These are phyloP conservation scores for Hypoxylon sp. DNA, from an alignment of 2,329 filamentous ascomycete genomes.

Conservation along the genomic window DNA sequence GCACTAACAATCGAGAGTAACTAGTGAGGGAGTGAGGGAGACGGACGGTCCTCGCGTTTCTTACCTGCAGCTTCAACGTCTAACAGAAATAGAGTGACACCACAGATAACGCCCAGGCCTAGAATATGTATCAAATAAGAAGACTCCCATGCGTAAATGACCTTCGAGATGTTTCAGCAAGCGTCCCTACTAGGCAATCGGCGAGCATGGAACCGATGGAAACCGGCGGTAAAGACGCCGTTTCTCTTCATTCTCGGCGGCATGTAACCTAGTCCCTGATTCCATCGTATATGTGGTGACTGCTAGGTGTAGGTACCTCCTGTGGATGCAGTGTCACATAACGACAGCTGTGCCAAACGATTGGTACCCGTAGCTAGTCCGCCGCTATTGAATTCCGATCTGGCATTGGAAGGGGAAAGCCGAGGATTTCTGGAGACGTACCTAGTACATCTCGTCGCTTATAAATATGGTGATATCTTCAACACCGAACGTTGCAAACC, in stretches of 20 bases:
- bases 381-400: background rate
- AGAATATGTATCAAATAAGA: background rate
- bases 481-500: conserved; percentile 9
- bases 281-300: background rate
- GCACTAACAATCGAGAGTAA: conserved; percentile 4
- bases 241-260: conserved; percentile 17
- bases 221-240: conserved; percentile 9
- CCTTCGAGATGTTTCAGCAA: conserved; percentile 20
- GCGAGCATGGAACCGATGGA: conserved; percentile 11
- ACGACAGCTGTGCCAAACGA: conserved; percentile 15
- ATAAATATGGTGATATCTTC: background rate
- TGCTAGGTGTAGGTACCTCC: background rate
- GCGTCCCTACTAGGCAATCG: conserved; percentile 13
- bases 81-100: no score
- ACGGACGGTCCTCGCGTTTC: background rate
- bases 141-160: background rate
- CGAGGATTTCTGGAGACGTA: background rate
- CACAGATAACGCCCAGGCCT: background rate
- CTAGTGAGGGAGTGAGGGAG: background rate
- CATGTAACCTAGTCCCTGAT: conserved; percentile 28
- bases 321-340: conserved; percentile 27
- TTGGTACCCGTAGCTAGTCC: background rate
- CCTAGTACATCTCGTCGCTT: background rate
- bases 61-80: no score
- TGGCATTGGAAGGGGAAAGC: background rate